phyloP scores from a whole-genome alignment of 176 grass and related monocot genomes.

The Panicum miliaceum region DNA sequence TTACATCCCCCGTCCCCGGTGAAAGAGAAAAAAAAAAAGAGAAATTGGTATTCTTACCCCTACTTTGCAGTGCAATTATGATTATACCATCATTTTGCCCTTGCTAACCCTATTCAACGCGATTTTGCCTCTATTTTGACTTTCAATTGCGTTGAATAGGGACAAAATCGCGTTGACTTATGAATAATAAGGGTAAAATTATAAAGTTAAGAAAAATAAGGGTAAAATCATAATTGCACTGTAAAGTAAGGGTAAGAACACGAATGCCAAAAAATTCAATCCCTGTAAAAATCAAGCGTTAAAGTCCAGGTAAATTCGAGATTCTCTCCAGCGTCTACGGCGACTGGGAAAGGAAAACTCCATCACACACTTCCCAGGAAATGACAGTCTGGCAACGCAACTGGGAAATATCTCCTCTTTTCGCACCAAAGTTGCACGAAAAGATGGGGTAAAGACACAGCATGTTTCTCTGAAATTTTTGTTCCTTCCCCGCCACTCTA shows the following conservation, averaged over 20 bases:
- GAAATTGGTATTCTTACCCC: too few species aligned
- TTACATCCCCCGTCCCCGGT: background rate
- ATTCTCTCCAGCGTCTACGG: background rate
- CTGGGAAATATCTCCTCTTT: background rate
- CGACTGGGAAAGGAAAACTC: background rate
- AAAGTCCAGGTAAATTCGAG: constrained; percentile 1
- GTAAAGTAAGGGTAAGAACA: too few species aligned
- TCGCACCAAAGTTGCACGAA: background rate
- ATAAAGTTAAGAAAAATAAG: too few species aligned
- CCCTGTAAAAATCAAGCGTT: background rate
- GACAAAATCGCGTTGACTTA: too few species aligned
- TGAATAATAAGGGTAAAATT: too few species aligned
- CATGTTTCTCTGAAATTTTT: background rate
- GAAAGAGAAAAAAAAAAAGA: background rate
- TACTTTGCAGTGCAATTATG: too few species aligned
- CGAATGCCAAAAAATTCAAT: too few species aligned
- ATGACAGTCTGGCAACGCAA: background rate
- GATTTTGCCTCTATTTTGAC: too few species aligned
- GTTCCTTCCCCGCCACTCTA: background rate
- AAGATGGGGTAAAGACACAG: background rate
- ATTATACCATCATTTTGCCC: too few species aligned
- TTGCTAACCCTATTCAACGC: too few species aligned
- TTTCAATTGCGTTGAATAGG: too few species aligned
- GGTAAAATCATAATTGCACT: too few species aligned
- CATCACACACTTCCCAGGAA: constrained; percentile 3